A percentile compares a stretch with the other conserved stretches of the same genome.
Evolutionary conservation across 257 asterid species (phyloP).

Genomic region (Scutellaria baicalensis): DNA sequence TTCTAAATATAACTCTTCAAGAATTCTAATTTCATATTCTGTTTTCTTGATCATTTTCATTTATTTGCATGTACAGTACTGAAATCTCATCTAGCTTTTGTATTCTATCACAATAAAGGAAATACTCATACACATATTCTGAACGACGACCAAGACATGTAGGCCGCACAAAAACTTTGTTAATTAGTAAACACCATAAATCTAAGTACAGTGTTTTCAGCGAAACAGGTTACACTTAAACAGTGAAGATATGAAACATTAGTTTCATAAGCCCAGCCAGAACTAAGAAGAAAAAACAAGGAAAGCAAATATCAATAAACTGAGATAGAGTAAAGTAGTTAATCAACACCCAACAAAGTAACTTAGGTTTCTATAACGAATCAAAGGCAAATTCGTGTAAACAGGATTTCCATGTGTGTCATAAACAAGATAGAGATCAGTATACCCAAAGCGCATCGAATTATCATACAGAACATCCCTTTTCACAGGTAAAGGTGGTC

Average conservation of each 20-base stretch:
- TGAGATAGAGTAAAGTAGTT: not conserved
- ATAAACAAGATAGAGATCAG: constrained; percentile 11
- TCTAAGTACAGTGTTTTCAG: not conserved
- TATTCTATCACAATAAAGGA: not conserved
- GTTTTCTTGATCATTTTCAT: not conserved
- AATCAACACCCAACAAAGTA: not conserved
- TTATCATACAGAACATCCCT: constrained; percentile 83
- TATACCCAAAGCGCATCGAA: constrained; percentile 54
- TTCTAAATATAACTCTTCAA: not conserved
- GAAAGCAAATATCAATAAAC: not conserved
- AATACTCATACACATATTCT: not conserved
- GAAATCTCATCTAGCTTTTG: not conserved
- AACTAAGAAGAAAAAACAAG: not conserved
- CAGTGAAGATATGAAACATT: not conserved
- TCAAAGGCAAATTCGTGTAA: not conserved
- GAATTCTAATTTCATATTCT: not conserved
- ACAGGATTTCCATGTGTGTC: not conserved
- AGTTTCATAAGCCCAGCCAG: constrained; percentile 10
- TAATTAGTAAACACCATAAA: not conserved
- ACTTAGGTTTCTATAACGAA: not conserved
- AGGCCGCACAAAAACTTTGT: not conserved
- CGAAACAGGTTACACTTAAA: not conserved
- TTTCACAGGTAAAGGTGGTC: constrained; percentile 89
- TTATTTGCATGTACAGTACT: not conserved
- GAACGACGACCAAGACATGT: not conserved